These are phyloP conservation scores for Penicillium verrucosum DNA, from an alignment of 2,329 filamentous ascomycete genomes.

Conservation along the genomic window DNA sequence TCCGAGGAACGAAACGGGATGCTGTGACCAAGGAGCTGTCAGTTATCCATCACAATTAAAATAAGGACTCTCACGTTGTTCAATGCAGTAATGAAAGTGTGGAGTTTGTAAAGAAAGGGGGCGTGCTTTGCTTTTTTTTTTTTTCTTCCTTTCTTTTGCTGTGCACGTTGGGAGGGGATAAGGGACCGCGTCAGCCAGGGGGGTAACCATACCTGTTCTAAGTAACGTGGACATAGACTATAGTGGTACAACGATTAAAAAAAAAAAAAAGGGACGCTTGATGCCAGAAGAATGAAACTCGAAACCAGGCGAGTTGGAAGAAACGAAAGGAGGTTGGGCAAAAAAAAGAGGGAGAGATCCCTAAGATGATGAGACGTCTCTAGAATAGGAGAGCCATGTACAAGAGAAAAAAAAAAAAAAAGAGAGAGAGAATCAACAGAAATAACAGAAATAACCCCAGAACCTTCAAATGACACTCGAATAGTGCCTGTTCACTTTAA, in stretches of 20 bases:
- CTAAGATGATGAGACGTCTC: constrained; percentile 26
- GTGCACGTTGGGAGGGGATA: constrained; percentile 8
- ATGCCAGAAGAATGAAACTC: constrained; percentile 24
- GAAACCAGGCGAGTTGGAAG: constrained; percentile 24
- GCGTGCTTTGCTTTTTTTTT: constrained; percentile 10
- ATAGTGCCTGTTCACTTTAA: constrained; percentile 22
- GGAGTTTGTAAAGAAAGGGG: constrained; percentile 4
- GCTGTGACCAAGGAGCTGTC: constrained; percentile 22
- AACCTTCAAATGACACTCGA: constrained; percentile 31
- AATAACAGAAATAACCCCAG: constrained; percentile 20
- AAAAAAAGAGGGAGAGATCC: constrained; percentile 19
- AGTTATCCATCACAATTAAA: constrained; percentile 18
- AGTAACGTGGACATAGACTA: constrained; percentile 30
- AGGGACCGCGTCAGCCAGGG: constrained; percentile 24
- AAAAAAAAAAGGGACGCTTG: constrained; percentile 23
- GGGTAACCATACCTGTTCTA: constrained; percentile 31
- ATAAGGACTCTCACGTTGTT: constrained; percentile 6
- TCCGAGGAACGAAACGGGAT: constrained; percentile 18
- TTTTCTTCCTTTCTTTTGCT: neutral
- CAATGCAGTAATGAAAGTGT: neutral
- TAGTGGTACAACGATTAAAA: constrained; percentile 34
- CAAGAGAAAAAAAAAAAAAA: constrained; percentile 17
- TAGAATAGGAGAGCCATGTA: constrained; percentile 34
- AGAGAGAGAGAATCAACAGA: constrained; percentile 9
- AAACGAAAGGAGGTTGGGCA: constrained; percentile 23